Base-by-base conservation (phyloP, 225 moss, liverwort and hornwort genomes). In the Sphagnum contortum region DNA sequence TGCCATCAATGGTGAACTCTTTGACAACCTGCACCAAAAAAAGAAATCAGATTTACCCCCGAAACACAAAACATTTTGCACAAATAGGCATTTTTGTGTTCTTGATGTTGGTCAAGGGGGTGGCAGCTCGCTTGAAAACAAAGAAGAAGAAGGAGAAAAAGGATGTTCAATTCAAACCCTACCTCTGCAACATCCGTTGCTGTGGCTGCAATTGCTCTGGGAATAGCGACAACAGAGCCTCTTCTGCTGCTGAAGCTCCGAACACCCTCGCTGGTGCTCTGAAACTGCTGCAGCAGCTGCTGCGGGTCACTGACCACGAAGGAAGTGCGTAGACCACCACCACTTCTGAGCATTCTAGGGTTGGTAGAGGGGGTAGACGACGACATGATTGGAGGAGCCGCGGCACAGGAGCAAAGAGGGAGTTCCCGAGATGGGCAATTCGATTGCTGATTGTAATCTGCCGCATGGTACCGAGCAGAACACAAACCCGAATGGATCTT, bases 101-200 rank as follows among this genome's bases (percentile, higher is more conserved):
- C 29, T 29, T 29, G 29, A 29, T 29, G 29, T 29, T 29, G 1
- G 29, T 0, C 29, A 29, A 29, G 29, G 29, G 1, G 29, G 29
- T 29, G 29, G 29, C 29, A 29, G 29, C 29, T 29, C 29, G 29
- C 29, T 29, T 29, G 29, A 29, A 29, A 29, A 29, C 29, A 29
- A 29, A 29, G 29, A 1, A 29, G 29, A 29, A 29, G 29, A 29
- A 29, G 29, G 29, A 29, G 29, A 29, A 29, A 1, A 29, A 29
- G 29, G 29, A 29, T 0, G 29, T 29, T 29, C 29, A 52, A 52
- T 6, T 52, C 52, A 52, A 55, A 57, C 54, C 76, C 57, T 52
- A 80, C 80, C 80, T 83, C 77, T 70, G 80, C 70, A 59, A 83
- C 75, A 72, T 77, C 75, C 54, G 70, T 80, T 13, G 80, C 68